Evolutionary conservation across 768 basidiomycete species (phyloP).

Genomic region (Polyporus arcularius): DNA sequence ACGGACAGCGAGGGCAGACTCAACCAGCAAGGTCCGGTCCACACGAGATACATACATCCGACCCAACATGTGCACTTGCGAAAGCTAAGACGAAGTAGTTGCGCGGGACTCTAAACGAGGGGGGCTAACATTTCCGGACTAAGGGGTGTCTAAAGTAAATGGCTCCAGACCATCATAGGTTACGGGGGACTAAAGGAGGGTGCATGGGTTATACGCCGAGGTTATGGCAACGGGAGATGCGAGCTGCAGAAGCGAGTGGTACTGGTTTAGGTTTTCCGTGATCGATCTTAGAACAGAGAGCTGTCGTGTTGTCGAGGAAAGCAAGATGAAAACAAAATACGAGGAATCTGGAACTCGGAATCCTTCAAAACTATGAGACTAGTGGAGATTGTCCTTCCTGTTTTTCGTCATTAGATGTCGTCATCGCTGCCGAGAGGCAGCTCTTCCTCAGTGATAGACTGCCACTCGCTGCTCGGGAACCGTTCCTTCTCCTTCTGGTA

Average conservation of each 20-base stretch:
- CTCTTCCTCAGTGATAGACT: constrained; percentile 9
- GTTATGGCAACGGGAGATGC: neutral
- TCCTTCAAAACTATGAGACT: neutral
- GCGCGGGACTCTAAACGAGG: neutral
- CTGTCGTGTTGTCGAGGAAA: too few relatives aligned
- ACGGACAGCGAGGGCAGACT: too few relatives aligned
- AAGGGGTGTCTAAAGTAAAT: neutral
- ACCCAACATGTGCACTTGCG: too few relatives aligned
- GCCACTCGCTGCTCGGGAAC: constrained; percentile 3
- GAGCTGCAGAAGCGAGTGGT: neutral
- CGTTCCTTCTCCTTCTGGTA: constrained; percentile 46
- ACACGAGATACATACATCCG: too few relatives aligned
- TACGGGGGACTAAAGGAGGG: neutral
- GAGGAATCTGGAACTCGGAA: neutral
- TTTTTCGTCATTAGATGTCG: constrained; percentile 1
- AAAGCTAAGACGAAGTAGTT: too few relatives aligned
- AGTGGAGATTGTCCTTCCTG: neutral
- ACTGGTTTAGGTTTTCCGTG: too few relatives aligned
- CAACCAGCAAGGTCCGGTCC: too few relatives aligned
- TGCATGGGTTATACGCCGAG: neutral
- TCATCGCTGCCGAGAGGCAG: constrained; percentile 1
- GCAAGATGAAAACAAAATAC: neutral
- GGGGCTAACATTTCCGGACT: neutral
- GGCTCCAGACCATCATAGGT: neutral
- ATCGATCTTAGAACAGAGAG: too few relatives aligned